Base-by-base conservation (phyloP, 164 flowering plant species). In the Macadamia integrifolia region DNA sequence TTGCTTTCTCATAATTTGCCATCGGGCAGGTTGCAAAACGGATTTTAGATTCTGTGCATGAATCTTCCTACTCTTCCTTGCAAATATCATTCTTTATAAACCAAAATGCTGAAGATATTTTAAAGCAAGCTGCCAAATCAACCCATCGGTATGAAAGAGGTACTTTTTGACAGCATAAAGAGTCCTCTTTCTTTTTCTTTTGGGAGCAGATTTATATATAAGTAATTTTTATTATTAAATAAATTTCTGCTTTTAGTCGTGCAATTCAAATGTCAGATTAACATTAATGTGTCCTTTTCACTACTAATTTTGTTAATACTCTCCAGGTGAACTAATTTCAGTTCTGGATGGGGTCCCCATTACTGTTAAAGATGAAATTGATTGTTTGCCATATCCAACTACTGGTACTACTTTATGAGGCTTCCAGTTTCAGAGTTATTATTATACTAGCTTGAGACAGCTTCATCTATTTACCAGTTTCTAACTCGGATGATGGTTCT, bases 291-390 rank as follows among this genome's bases (percentile, higher is more conserved):
- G 11, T 31, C 40, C 23, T 64, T 50, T 1, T 14, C 9, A n/a
- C n/a, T 14, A 18, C 6, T 35, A 31, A 3, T 23, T 30, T 17
- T 53, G 17, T 10, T n/a, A 70, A 13, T n/a, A 66, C 65, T 62
- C 5, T 65, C 9, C 79, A 91, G 98, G 97, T 17, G 69, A 83
- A 68, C 89, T 84, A 61, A 81, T 93, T 62, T 93, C 98, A 7
- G 76, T 81, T 66, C 84, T 93, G 6, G 98, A 93, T 83, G 97
- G 97, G 69, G 86, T 90, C 17, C 93, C 85, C 46, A 73, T 93
- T 69, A 94, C 98, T 35, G 68, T 91, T 63, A 93, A 93, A 78
- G 98, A 93, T 77, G 98, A 93, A 80, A 93, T 93, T 62, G 97
- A 93, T 76, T 91, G 97, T 65, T 63, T 66, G 61, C 97, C 98